phyloP scores from a whole-genome alignment of 306 rosid genomes.

The Citrullus mucosospermus region DNA sequence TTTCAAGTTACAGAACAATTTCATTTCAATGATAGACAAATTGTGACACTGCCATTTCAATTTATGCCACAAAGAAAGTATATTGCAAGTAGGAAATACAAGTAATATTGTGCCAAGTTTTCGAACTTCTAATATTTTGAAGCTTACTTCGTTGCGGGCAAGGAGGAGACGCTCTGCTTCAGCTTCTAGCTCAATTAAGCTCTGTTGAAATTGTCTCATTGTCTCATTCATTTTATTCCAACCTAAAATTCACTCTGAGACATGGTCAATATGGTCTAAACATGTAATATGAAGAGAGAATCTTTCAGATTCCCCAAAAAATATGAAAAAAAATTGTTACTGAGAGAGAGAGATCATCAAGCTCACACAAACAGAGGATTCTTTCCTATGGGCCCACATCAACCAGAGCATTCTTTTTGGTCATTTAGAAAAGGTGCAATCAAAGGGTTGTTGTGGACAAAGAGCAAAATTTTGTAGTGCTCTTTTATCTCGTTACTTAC shows the following conservation, averaged over 20 bases:
- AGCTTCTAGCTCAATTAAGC: conserved; percentile 48
- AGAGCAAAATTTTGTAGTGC: no score
- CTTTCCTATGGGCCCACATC: no score
- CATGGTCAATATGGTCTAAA: not conserved
- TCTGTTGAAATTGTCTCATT: conserved; percentile 32
- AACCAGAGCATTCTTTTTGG: no score
- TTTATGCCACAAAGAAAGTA: not conserved
- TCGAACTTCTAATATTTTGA: not conserved
- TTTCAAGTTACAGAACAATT: not conserved
- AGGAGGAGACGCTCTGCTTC: conserved; percentile 75
- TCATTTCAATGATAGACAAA: not conserved
- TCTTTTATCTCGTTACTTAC: no score
- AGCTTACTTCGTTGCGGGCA: conserved; percentile 51
- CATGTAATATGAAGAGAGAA: not conserved
- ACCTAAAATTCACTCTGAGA: not conserved
- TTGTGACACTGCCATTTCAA: not conserved
- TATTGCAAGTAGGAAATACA: not conserved
- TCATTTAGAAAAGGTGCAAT: no score
- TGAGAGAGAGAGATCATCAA: not conserved
- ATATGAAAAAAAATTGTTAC: not conserved
- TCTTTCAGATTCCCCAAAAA: not conserved
- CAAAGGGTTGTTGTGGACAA: no score
- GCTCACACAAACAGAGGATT: not conserved
- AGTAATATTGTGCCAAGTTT: not conserved
- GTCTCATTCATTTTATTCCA: conserved; percentile 35